phyloP scores from a whole-genome alignment of 2,329 filamentous ascomycete species.

The Cercospora sp. region DNA sequence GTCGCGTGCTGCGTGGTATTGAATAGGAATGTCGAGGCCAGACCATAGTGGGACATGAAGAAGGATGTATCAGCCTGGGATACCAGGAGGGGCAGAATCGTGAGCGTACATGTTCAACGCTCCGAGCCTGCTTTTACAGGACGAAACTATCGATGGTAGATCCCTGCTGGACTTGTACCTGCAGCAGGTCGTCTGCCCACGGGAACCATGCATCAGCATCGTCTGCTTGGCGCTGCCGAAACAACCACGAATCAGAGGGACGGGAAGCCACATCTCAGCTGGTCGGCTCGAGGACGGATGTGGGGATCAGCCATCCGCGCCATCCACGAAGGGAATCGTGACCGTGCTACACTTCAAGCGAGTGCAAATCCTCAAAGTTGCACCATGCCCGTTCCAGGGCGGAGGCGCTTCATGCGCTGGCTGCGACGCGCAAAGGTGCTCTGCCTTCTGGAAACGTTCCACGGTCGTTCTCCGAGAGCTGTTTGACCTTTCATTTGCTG shows the following conservation, averaged over 20 bases:
- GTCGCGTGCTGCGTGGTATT: background rate
- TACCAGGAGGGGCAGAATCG: background rate
- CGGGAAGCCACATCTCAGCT: background rate
- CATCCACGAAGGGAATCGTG: background rate
- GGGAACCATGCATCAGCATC: slow-evolving; percentile 10
- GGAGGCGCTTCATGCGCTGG: background rate
- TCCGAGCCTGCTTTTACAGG: slow-evolving; percentile 2
- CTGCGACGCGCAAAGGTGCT: background rate
- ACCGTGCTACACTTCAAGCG: slow-evolving; percentile 8
- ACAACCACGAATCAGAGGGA: slow-evolving; percentile 14
- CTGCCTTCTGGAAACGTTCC: slow-evolving; percentile 1
- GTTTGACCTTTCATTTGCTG: background rate
- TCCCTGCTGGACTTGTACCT: slow-evolving; percentile 14
- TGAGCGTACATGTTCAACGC: slow-evolving; percentile 5
- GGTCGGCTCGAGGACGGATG: slow-evolving; percentile 7
- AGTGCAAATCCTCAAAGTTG: background rate
- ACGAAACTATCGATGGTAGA: slow-evolving; percentile 7
- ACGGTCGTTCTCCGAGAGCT: background rate
- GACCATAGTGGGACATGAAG: slow-evolving; percentile 1
- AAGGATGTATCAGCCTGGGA: background rate
- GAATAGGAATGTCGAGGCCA: background rate
- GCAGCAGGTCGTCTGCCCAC: slow-evolving; percentile 1
- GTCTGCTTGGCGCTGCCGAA: slow-evolving; percentile 7
- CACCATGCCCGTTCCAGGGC: background rate
- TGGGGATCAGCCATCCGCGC: slow-evolving; percentile 13